Percentiles rank a stretch among this genome's conserved stretches.
Evolutionary conservation across 805 yeast genomes (phyloP).

Genomic region (Candida dajiaensis): DNA sequence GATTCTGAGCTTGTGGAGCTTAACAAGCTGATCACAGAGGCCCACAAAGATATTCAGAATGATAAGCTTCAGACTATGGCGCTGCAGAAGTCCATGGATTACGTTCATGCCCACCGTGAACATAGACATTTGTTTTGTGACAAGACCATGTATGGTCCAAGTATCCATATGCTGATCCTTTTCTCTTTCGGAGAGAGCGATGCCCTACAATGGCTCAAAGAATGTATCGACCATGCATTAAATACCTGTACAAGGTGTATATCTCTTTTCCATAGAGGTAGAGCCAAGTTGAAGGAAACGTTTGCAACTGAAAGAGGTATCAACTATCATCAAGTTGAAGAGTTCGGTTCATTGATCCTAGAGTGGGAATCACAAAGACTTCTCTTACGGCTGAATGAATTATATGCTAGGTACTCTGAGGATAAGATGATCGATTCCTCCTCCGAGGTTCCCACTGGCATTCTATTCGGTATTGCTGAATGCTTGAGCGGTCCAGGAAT

Average conservation of each 20-base stretch:
- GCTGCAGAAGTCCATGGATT: constrained; percentile 35
- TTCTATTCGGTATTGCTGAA: constrained; percentile 33
- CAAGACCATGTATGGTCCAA: constrained; percentile 37
- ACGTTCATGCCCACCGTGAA: constrained; percentile 25
- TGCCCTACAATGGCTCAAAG: constrained; percentile 39
- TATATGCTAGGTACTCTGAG: background rate
- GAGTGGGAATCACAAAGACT: constrained; percentile 25
- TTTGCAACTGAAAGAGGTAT: constrained; percentile 47
- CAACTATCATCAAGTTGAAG: constrained; percentile 16
- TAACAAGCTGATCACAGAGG: constrained; percentile 7
- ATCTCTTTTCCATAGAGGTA: constrained; percentile 44
- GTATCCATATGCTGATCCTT: constrained; percentile 49
- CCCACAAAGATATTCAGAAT: constrained; percentile 29
- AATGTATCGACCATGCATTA: constrained; percentile 33
- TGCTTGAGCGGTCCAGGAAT: constrained; percentile 49
- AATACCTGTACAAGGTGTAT: constrained; percentile 50
- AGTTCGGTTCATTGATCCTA: constrained; percentile 14
- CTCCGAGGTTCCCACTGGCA: constrained; percentile 9
- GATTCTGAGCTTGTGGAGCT: background rate
- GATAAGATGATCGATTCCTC: constrained; percentile 1
- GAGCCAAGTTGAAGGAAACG: constrained; percentile 43
- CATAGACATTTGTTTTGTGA: constrained; percentile 54
- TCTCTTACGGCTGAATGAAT: constrained; percentile 1
- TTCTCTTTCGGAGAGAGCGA: constrained; percentile 52
- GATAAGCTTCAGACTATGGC: constrained; percentile 30